Conservation (phyloP, 106 monocot genomes). For the Platanthera zijinensis region DNA sequence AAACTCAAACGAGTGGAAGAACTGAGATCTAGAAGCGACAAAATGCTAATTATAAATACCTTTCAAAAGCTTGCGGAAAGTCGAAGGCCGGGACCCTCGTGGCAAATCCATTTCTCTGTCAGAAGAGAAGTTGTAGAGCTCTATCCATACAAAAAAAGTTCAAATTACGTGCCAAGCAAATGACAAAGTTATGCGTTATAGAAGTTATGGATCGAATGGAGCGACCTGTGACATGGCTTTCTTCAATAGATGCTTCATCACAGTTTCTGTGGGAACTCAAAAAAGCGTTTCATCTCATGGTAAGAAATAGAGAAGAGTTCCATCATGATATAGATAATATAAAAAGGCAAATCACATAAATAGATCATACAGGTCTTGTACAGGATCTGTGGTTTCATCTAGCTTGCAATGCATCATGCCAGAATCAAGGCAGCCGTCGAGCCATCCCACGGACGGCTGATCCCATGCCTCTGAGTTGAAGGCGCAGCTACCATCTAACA, state of each 20-base stretch:
- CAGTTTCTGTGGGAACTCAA: constrained; percentile 23
- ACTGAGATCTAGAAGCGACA: not conserved
- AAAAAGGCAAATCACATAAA: constrained; percentile 18
- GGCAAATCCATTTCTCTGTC: constrained; percentile 22
- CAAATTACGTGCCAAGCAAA: not conserved
- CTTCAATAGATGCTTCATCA: constrained; percentile 6
- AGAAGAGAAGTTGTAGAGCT: constrained; percentile 20
- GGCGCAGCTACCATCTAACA: constrained; percentile 23
- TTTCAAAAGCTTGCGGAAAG: constrained; percentile 34
- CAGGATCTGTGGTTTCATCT: not conserved
- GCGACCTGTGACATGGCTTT: constrained; percentile 48
- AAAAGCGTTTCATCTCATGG: not conserved
- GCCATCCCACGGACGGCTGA: constrained; percentile 49
- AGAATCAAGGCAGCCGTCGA: constrained; percentile 37
- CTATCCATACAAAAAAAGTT: constrained; percentile 12
- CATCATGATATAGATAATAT: no score
- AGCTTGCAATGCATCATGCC: constrained; percentile 3
- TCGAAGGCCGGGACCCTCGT: constrained; percentile 12
- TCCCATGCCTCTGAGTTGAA: constrained; percentile 36
- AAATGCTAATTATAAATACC: constrained; percentile 18
- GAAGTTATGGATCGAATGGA: not conserved
- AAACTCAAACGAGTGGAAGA: not conserved
- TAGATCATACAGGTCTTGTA: constrained; percentile 8
- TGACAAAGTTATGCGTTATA: no score
- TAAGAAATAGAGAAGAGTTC: not conserved